Evolutionary conservation across 345 rosid species (phyloP), one percentile per base, ranked within the genome.

Genomic region (Aquilaria malaccensis): DNA sequence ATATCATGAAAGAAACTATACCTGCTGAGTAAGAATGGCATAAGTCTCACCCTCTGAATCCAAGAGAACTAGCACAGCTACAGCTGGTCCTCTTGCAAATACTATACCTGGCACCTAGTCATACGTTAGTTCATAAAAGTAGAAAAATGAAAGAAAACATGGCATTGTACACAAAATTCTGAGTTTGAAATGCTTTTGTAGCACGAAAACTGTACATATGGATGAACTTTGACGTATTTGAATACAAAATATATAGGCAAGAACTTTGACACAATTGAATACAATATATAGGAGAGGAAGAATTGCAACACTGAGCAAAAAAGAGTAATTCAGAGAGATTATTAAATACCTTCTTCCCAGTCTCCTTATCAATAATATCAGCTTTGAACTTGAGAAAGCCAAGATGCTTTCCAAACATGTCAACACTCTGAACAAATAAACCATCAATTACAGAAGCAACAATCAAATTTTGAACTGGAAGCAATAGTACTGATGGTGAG

Each of bases 11-110:
- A 37, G 45, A 4, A 13, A 32, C 9, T 9, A 22, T 64, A 87
- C 98, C 94, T 93, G 98, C 74, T 93, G 88, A 54, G 97, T 93
- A 46, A 93, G 96, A 73, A 93, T 85, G 30, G 91, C 96, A 67
- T 80, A 89, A 4, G 87, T 84, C 60, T 73, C 82, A 50, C 81
- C 91, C 61, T 76, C 88, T 0, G 87, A 81, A 9, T 85, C 83
- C 82, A 93, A 79, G 58, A 89, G 89, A 75, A 89, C 83, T 30
- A 93, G 82, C 67, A 93, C 88, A 0, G 98, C 74, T 30, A 87
- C 97, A 50, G 98, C 96, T 15, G 91, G 88, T 73, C 98, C 98
- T 76, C 97, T 68, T 47, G 96, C 91, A 64, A 93, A 89, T n/a
- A 93, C 98, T 69, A 93, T 80, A 72, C 94, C 98, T 79, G 97